Base-by-base conservation (phyloP, 139 green algal genomes). In the Diplosphaera chodatii region DNA sequence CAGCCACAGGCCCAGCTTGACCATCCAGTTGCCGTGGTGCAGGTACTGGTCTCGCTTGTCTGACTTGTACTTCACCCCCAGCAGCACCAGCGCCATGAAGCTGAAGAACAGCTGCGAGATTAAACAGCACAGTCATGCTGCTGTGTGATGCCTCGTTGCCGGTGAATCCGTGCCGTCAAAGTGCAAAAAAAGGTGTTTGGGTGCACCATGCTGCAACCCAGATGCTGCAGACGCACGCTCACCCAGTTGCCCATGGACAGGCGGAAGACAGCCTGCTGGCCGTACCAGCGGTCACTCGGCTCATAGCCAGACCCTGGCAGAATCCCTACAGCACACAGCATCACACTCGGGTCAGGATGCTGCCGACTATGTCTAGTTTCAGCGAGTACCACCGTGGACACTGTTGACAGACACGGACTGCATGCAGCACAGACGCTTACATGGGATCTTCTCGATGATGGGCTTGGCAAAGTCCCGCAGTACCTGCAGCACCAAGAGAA, bases 241-340 rank as follows among this genome's bases (percentile, higher is more conserved):
- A 96, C 85, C 75, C 93, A 96, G 74, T 92, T 98, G 59, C 94
- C 95, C 78, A 99, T 85, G 77, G 80, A 92, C 74, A 99, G 76
- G 25, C 95, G 86, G 71, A 97, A 97, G 3, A 98, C 95, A 16
- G 94, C 95, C 74, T 98, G 94, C 78, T 91, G 85, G 0, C 95
- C 94, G 77, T 93, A 99, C 89, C 91, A 98, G 63, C 86, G 76
- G 62, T 95, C 87, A 66, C 72, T 85, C 6, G 77, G 71, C 4
- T 82, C 74, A 5, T 48, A 34, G 55, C 34, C 10, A 29, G 71
- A 68, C 41, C 83, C 63, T 3, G 76, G 71, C 8, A 90, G 40
- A 40, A 92, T 91, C 87, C 85, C 85, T 89, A 81, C 66, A 74
- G 15, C 10, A n/a, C n/a, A n/a, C n/a, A n/a, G n/a, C n/a, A n/a